phyloP scores from a whole-genome alignment of 2,329 filamentous ascomycete species.

The Juglanconis oblonga region DNA sequence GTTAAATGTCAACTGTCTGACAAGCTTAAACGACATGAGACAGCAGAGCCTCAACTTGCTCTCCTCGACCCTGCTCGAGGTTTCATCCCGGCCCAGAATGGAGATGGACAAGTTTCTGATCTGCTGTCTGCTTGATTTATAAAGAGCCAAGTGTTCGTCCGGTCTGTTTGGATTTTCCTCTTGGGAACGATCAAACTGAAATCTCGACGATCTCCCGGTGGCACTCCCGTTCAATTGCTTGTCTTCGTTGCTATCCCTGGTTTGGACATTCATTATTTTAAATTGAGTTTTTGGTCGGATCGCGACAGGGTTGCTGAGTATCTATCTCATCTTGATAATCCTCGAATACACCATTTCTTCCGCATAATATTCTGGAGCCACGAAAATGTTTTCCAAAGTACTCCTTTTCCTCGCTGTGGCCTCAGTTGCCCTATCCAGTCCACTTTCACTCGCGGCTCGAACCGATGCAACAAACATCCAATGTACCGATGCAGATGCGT shows the following conservation, averaged over 20 bases:
- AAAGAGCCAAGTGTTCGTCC: background rate
- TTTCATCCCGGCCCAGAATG: background rate
- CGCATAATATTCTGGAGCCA: background rate
- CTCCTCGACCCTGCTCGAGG: background rate
- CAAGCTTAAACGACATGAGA: conserved; percentile 10
- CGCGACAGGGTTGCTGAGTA: background rate
- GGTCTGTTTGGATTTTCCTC: background rate
- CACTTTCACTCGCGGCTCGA: conserved; percentile 1
- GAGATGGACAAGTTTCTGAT: background rate
- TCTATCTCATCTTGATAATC: background rate
- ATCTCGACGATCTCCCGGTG: background rate
- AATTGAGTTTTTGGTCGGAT: background rate
- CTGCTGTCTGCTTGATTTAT: background rate
- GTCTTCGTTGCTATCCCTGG: background rate
- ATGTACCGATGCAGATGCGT: conserved; percentile 9
- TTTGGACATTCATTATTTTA: background rate
- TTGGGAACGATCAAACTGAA: background rate
- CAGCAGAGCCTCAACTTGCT: conserved; percentile 11
- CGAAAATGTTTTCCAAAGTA: background rate
- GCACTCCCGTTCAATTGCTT: background rate
- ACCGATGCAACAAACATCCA: conserved; percentile 2
- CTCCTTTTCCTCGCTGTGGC: background rate
- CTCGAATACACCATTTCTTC: background rate
- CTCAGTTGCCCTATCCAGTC: background rate
- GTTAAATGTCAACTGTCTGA: conserved; percentile 1